Percentiles rank a stretch among this genome's conserved stretches.
Evolutionary conservation across 2,329 filamentous ascomycete species (phyloP).

Genomic region (Cordyceps fumosorosea): DNA sequence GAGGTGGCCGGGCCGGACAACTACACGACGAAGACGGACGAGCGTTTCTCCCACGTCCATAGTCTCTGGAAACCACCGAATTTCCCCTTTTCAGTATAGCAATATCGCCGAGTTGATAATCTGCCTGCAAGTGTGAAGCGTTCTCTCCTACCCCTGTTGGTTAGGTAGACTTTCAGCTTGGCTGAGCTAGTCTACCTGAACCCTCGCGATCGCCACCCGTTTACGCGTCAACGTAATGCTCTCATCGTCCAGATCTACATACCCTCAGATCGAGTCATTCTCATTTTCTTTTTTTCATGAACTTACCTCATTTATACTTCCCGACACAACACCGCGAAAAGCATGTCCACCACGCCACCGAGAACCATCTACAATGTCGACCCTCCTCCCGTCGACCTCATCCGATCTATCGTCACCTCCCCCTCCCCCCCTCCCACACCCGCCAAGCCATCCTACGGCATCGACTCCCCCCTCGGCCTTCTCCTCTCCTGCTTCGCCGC

Average conservation of each 20-base stretch:
- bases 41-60: too few relatives aligned
- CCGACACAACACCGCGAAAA: neutral
- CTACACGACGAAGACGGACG: too few relatives aligned
- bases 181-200: neutral
- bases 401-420: constrained; percentile 6
- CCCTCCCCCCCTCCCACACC: neutral
- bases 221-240: neutral
- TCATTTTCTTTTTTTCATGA: neutral
- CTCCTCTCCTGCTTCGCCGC: constrained; percentile 11
- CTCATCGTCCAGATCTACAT: neutral
- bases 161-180: neutral
- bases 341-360: neutral
- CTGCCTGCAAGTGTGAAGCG: neutral
- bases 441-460: constrained; percentile 12
- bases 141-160: neutral
- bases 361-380: constrained; percentile 6
- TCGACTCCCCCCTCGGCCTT: constrained; percentile 15
- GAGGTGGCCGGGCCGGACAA: too few relatives aligned
- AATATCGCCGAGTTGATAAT: too few relatives aligned
- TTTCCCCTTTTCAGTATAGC: too few relatives aligned
- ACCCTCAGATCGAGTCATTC: neutral
- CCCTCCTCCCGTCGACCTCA: constrained; percentile 12
- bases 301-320: neutral
- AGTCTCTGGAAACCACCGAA: too few relatives aligned
- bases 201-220: neutral